Evolutionary conservation across 2,329 filamentous ascomycete genomes (phyloP), one percentile per base, ranked within the genome.

Genomic region (Pestalotiopsis sp.): DNA sequence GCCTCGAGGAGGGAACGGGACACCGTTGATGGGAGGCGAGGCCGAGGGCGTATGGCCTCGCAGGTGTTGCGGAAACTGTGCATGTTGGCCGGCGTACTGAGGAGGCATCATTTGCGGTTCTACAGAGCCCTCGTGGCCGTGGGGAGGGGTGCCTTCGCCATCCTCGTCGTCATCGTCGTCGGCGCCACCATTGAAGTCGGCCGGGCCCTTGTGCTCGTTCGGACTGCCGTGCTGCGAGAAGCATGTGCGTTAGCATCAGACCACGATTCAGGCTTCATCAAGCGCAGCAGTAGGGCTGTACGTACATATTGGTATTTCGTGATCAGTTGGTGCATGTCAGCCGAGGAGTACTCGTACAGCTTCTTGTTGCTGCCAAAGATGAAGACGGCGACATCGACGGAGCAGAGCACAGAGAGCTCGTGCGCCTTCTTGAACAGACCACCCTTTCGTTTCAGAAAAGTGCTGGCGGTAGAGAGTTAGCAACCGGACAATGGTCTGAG

Each of bases 361-460:
- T 98, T 98, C 87, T 98, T 99, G 82, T 99, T 99, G 82, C 93
- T 94, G 71, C 95, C 95, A 78, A 98, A 98, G 76, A 99, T 98
- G 80, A 99, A 96, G 76, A 99, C 96, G 55, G 96, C 96, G 73
- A 99, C 96, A 80, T 99, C 96, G 78, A 99, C 96, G 52, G 94
- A 98, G 81, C 96, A 99, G 71, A 99, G 91, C 60, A 99, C 96
- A 65, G 95, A 97, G 65, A 99, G 88, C 86, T 99, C 96, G 80
- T 99, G 94, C 66, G 96, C 96, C 88, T 99, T 99, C 86, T 99
- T 99, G 88, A 99, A 99, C 63, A 99, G 86, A 75, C 96, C 96
- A 75, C 95, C 96, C 83, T 99, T 99, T 84, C 96, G 93, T 87
- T 99, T 99, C 74, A 99, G 85, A 80, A 99, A 99, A 58, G 96